These are phyloP conservation scores for Coemansia sp. DNA, from an alignment of 192 early-diverging fungal species.

Conservation along the genomic window DNA sequence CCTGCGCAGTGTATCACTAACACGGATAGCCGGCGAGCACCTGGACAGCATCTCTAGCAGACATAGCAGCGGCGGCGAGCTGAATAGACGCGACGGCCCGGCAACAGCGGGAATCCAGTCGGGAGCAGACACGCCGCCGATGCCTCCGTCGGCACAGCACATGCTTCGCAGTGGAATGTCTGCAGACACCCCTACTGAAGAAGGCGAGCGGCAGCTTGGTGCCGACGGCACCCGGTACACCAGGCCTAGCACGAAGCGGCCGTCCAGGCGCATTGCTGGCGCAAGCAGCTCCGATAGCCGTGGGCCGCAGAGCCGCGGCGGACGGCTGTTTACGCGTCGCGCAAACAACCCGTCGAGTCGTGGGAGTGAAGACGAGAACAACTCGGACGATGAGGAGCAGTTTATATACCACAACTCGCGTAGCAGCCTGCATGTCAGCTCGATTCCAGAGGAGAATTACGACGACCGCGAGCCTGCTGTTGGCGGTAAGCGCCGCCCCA, in stretches of 20 bases:
- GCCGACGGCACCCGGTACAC: constrained; percentile 26
- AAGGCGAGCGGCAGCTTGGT: constrained; percentile 48
- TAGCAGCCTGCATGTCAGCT: constrained; percentile 51
- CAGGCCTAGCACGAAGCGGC: constrained; percentile 11
- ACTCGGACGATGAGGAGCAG: constrained; percentile 48
- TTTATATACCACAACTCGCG: constrained; percentile 56
- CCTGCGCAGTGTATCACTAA: constrained; percentile 45
- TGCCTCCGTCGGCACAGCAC: constrained; percentile 3
- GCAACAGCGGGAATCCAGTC: constrained; percentile 2
- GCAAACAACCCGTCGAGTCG: constrained; percentile 37
- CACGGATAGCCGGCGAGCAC: constrained; percentile 28
- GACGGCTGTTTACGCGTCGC: constrained; percentile 36
- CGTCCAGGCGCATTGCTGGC: constrained; percentile 13
- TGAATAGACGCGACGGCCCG: constrained; percentile 19
- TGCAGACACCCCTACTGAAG: constrained; percentile 40
- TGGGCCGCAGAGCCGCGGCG: constrained; percentile 11
- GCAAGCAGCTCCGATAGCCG: constrained; percentile 25
- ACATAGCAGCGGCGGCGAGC: constrained; percentile 28
- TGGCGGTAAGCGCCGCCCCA: constrained; percentile 30
- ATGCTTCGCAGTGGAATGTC: constrained; percentile 32
- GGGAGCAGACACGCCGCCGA: constrained; percentile 9
- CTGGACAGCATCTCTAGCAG: constrained; percentile 15
- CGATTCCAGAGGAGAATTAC: constrained; percentile 43
- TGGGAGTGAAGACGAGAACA: constrained; percentile 47
- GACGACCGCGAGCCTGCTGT: constrained; percentile 30